Base-by-base conservation (phyloP, 768 basidiomycete genomes). In the Lactarius akahatsu region DNA sequence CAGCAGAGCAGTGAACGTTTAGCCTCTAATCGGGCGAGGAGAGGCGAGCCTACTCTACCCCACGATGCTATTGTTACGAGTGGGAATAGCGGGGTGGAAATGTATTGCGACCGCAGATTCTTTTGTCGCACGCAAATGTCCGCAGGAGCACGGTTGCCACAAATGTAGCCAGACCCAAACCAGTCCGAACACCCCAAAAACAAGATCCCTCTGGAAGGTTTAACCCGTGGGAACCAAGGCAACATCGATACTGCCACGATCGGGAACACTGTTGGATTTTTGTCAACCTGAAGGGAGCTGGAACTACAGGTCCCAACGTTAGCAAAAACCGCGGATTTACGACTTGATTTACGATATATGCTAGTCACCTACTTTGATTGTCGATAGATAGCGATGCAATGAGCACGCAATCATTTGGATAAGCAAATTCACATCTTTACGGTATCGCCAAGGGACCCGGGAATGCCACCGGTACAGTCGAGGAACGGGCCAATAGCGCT, bases 51-150 rank as follows among this genome's bases (percentile, higher is more conserved):
- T 26, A 18, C 32, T 20, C 55, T 34, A 56, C 57, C 56, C 32
- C 34, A 38, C 23, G 43, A 57, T 16, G 56, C 32, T 63, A 50
- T 57, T 43, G 18, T 43, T 63, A 52, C 26, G 26, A 50, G 50
- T 23, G 26, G 50, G 50, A 52, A 52, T 26, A 26, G 50, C 6
- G 52, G 50, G 28, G 13, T 23, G 30, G 59, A 47, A 47, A 43
- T 28, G 50, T 52, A 47, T 34, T 34, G 26, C 43, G 18, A 16
- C 28, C 59, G 45, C 28, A 28, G 4, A 52, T 50, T 38, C 47
- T n/a, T n/a, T 20, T 10, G 23, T 47, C 32, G n/a, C 34, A 52
- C 23, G 23, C 47, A 32, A 43, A 26, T 18, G 18, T 18, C 26
- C 34, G 36, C 47, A 52, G n/a, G 13, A 58, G 30, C 32, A 50